Conservation (phyloP, 148 eudicot genomes). For the Rhododendron kiyosumense region DNA sequence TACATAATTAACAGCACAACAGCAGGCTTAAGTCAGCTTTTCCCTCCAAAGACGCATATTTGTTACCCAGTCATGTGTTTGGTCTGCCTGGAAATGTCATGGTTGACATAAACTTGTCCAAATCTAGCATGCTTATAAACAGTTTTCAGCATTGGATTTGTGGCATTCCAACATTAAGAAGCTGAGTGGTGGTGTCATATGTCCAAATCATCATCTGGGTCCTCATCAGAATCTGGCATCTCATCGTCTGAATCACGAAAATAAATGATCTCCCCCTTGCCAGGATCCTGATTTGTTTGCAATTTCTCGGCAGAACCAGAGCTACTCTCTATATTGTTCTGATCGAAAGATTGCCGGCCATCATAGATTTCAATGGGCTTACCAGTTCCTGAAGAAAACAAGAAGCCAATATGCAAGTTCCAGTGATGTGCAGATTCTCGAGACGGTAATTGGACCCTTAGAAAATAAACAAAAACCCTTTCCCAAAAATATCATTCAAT, state of each 20-base stretch:
- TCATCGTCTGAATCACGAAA: constrained; percentile 98
- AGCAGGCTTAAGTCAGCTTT: background rate
- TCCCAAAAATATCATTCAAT: background rate
- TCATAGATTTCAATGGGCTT: constrained; percentile 31
- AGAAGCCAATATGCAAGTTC: background rate
- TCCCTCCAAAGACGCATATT: background rate
- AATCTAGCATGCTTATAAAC: too few species aligned
- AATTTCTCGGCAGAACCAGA: constrained; percentile 25
- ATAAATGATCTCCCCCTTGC: constrained; percentile 75
- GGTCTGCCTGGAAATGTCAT: background rate
- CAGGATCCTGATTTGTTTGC: constrained; percentile 34
- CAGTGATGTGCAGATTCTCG: background rate
- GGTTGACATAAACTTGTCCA: background rate
- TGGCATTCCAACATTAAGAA: background rate
- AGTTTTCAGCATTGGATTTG: background rate
- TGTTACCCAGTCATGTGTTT: background rate
- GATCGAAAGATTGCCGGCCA: background rate
- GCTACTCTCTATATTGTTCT: constrained; percentile 21
- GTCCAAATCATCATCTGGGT: constrained; percentile 79
- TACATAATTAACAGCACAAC: background rate
- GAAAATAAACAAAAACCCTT: background rate
- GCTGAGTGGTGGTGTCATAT: constrained; percentile 32
- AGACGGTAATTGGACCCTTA: background rate
- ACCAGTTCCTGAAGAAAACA: constrained; percentile 47
- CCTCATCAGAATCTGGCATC: constrained; percentile 88